phyloP scores from a whole-genome alignment of 177 flowering plant genomes.

The Viscum album region DNA sequence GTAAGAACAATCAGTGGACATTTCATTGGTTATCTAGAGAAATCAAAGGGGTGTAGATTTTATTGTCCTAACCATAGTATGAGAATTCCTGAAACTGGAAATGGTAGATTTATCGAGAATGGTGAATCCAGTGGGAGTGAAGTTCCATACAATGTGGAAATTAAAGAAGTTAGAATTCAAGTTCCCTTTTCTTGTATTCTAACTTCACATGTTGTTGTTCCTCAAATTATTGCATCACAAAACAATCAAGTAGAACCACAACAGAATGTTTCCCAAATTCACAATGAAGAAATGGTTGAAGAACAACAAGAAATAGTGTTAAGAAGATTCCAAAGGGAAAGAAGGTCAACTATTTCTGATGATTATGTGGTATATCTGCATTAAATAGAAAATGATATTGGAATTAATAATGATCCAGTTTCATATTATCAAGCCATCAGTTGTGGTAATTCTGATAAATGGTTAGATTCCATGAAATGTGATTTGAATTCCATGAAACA shows the following conservation, averaged over 20 bases:
- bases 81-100: neutral
- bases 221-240: too few relatives aligned
- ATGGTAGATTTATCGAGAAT: neutral
- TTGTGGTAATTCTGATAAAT: neutral
- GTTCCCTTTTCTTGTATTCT: neutral
- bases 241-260: too few relatives aligned
- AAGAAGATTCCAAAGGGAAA: neutral
- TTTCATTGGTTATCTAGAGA: conserved; percentile 1
- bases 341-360: neutral
- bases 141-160: neutral
- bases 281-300: too few relatives aligned
- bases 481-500: neutral
- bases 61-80: conserved; percentile 4
- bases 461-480: neutral
- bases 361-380: neutral
- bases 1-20: neutral
- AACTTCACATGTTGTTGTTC: too few relatives aligned
- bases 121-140: conserved; percentile 3
- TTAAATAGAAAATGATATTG: neutral
- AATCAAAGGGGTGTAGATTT: neutral
- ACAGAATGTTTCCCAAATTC: too few relatives aligned
- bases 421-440: neutral
- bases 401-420: neutral
- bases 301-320: neutral
- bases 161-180: neutral